Evolutionary conservation across 495 filamentous ascomycete genomes (phyloP), one percentile per base, ranked within the genome.

Genomic region (Clavariopsis aquatica): DNA sequence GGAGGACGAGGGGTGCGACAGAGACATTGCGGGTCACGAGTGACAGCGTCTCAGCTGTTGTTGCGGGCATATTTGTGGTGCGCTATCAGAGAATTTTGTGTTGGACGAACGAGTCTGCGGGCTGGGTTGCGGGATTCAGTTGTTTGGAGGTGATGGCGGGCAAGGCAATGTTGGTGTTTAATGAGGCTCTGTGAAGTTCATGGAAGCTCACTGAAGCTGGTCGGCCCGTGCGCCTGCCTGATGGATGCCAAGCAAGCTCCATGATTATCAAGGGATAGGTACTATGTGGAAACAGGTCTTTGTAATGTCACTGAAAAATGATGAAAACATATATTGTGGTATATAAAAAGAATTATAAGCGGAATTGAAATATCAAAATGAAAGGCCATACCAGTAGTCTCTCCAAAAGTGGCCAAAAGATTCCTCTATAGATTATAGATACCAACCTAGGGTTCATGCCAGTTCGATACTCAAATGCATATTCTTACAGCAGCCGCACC

Each of bases 1-100:
- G 91, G 64, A 98, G 91, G 71, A 98, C 94, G 77, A 98, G 86
- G 66, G 95, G 94, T 66, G 94, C 94, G 76, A 98, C 93, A 68
- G 93, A 96, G 78, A 98, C 94, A 76, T 86, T 96, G 76, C 90
- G 85, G 74, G 87, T 90, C 75, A 96, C 90, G 73, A 96, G 86
- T 60, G 90, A 92, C 72, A 97, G 87, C 64, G 92, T 93, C 78
- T 97, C 92, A 71, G 90, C 91, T 77, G 92, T 96, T 65, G 92
- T 97, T 78, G 92, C 85, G 79, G 91, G 92, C 92, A 97, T 96
- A 72, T 72, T 82, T 78, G 69, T 64, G 62, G 60, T 56, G 22
- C 58, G 38, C 36, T 49, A 59, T 13, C 20, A 49, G 51, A 63
- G 46, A 46, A 57, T 57, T 61, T 46, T 55, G 57, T 60, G 65